These are phyloP conservation scores for Xylaria sp. DNA, from an alignment of 2,329 filamentous ascomycete species.

Conservation along the genomic window DNA sequence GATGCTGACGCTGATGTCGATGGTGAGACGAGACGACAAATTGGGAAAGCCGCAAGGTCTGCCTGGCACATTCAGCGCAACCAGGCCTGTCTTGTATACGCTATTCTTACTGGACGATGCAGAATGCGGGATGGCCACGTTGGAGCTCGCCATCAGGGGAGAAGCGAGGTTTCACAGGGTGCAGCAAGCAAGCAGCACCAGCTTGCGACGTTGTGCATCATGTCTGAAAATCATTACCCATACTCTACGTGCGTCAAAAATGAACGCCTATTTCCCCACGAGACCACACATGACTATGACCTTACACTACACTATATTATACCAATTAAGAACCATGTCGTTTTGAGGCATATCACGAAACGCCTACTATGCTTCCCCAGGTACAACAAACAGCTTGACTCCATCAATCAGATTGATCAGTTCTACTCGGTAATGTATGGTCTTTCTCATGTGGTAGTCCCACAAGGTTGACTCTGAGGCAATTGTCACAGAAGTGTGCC, in stretches of 20 bases:
- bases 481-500: constrained; percentile 19
- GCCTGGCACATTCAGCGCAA: neutral
- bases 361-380: neutral
- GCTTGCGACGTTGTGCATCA: constrained; percentile 27
- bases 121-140: constrained; percentile 29
- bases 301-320: neutral
- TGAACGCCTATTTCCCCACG: constrained; percentile 1
- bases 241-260: constrained; percentile 22
- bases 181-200: constrained; percentile 16
- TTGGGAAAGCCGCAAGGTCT: constrained; percentile 24
- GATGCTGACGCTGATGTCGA: constrained; percentile 21
- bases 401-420: neutral
- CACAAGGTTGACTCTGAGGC: neutral
- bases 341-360: constrained; percentile 26
- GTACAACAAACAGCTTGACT: constrained; percentile 3
- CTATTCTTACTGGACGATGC: neutral
- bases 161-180: constrained; percentile 36
- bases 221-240: constrained; percentile 23
- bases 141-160: constrained; percentile 27
- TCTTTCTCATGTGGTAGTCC: neutral
- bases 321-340: constrained; percentile 9
- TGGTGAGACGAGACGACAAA: constrained; percentile 33
- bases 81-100: neutral
- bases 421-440: neutral
- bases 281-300: constrained; percentile 23